Conservation (phyloP, 1,284 basidiomycete genomes). For the Cryptococcus sp. region DNA sequence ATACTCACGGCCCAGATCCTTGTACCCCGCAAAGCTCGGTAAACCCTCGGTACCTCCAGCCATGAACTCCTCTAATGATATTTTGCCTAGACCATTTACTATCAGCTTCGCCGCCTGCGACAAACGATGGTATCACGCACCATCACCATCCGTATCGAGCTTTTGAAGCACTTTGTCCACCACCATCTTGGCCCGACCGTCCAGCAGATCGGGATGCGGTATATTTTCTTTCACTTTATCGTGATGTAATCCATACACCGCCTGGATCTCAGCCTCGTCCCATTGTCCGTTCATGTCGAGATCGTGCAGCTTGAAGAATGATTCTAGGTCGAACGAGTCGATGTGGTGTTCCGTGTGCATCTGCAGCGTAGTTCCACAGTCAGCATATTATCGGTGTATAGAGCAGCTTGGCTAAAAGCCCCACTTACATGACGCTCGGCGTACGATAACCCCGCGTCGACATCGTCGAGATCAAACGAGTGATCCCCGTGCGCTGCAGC, state of each 20-base stretch:
- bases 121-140: conserved; percentile 23
- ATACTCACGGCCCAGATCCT: conserved; percentile 78
- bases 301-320: conserved; percentile 71
- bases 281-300: conserved; percentile 75
- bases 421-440: conserved; percentile 61
- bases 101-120: not conserved
- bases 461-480: conserved; percentile 36
- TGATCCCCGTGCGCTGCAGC: conserved; percentile 46
- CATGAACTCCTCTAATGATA: conserved; percentile 79
- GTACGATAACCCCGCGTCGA: conserved; percentile 49
- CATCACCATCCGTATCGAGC: conserved; percentile 79
- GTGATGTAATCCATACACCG: conserved; percentile 94
- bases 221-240: conserved; percentile 86
- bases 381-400: not conserved
- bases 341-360: conserved; percentile 54
- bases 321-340: conserved; percentile 50
- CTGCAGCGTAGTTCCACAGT: conserved; percentile 21
- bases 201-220: conserved; percentile 75
- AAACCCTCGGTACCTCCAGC: conserved; percentile 70
- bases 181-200: conserved; percentile 80
- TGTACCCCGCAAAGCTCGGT: conserved; percentile 88
- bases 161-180: conserved; percentile 71
- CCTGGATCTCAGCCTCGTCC: conserved; percentile 80
- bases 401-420: not conserved
- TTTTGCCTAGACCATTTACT: conserved; percentile 54